These are phyloP conservation scores for Prunus kanzakura DNA, from an alignment of 306 rosid species.

Conservation along the genomic window DNA sequence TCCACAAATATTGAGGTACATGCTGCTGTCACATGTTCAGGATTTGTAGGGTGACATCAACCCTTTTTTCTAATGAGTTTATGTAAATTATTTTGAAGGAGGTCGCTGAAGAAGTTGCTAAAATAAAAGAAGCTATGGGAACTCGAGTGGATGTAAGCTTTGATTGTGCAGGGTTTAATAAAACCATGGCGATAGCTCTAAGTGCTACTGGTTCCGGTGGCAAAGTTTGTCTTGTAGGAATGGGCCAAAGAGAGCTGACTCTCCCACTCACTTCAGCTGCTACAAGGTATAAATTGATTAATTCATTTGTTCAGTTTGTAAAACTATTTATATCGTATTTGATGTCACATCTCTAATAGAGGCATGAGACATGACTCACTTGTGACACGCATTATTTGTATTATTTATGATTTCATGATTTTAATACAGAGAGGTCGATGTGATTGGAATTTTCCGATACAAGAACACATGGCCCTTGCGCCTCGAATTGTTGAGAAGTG, in stretches of 20 bases:
- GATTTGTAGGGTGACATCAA: too few species aligned
- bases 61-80: not conserved
- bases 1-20: too few species aligned
- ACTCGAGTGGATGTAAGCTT: constrained; percentile 31
- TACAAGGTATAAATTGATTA: constrained; percentile 20
- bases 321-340: not conserved
- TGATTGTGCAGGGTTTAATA: constrained; percentile 41
- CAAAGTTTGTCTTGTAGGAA: constrained; percentile 43
- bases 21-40: too few species aligned
- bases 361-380: not conserved
- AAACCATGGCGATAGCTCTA: constrained; percentile 41
- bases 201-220: constrained; percentile 39
- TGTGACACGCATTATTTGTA: not conserved
- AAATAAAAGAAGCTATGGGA: constrained; percentile 31
- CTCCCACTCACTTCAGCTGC: constrained; percentile 36
- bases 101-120: constrained; percentile 29
- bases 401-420: not conserved
- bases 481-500: constrained; percentile 37
- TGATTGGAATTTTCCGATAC: constrained; percentile 42
- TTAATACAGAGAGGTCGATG: constrained; percentile 31
- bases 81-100: constrained; percentile 15
- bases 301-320: not conserved
- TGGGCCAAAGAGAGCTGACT: constrained; percentile 34
- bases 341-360: not conserved
- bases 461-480: constrained; percentile 48